A percentile compares a stretch with the other conserved stretches of the same genome.
These are phyloP conservation scores for Ceratocystis ficicola DNA, from an alignment of 2,329 filamentous ascomycete genomes.

Conservation along the genomic window DNA sequence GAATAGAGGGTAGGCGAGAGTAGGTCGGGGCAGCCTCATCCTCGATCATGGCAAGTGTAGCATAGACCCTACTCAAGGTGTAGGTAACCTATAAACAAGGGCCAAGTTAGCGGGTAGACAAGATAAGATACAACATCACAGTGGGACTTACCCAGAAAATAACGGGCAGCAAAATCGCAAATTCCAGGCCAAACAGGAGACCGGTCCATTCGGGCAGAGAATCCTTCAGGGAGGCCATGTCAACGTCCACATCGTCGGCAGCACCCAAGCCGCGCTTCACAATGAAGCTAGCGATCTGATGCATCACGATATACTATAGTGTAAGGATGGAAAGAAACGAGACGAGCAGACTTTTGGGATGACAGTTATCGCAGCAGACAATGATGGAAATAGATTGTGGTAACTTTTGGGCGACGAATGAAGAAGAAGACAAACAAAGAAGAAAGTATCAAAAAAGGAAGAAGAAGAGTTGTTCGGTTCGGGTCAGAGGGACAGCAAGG, in stretches of 20 bases:
- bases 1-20: slow-evolving; percentile 38
- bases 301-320: background rate
- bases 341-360: background rate
- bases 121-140: background rate
- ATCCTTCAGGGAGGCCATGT: slow-evolving; percentile 7
- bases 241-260: slow-evolving; percentile 1
- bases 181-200: slow-evolving; percentile 11
- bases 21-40: slow-evolving; percentile 46
- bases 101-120: background rate
- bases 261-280: slow-evolving; percentile 11
- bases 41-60: slow-evolving; percentile 46
- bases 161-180: slow-evolving; percentile 4
- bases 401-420: too few relatives aligned
- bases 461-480: background rate
- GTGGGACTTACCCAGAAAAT: slow-evolving; percentile 19
- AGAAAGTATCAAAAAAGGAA: background rate
- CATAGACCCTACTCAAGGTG: slow-evolving; percentile 40
- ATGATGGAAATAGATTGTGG: background rate
- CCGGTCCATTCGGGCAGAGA: slow-evolving; percentile 11
- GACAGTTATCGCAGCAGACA: background rate
- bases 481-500: slow-evolving; percentile 5
- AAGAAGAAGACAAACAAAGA: background rate
- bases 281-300: slow-evolving; percentile 3
- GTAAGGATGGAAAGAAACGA: background rate
- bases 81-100: slow-evolving; percentile 35